Evolutionary conservation across 306 rosid genomes (phyloP), one percentile per base, ranked within the genome.

Genomic region (Myrica gale): DNA sequence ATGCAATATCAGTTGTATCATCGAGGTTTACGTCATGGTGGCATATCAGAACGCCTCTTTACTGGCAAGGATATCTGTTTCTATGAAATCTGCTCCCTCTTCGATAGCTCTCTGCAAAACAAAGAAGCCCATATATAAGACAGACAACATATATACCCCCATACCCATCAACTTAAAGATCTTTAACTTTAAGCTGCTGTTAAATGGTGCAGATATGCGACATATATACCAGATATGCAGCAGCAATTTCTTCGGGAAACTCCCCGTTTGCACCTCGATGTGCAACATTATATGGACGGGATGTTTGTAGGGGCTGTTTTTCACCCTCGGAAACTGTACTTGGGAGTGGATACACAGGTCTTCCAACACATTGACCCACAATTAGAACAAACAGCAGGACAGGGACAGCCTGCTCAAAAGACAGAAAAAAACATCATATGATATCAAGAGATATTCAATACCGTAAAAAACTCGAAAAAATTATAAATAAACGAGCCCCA

Each of bases 71-170:
- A 95, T 84, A 76, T 95, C 99, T 5, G 97, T 77, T 81, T 95
- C 99, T 76, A 95, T 90, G 90, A 95, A 95, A 87, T 95, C 99
- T 52, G 97, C 82, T 11, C 99, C 99, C 83, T 95, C 99, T 85
- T 88, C 87, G 82, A 95, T 89, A 69, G 99, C 99, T 81, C 90
- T 92, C 99, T 92, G 82, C 90, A 87, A 78, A 11, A 1, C 17
- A 12, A 13, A 42, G 12, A 2, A 15, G 26, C 2, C 44, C 11
- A 62, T 12, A 58, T 19, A 15, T 16, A 63, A 63, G 39, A 62
- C n/a, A 11, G 37, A 26, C 32, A 61, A 61, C n/a, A 5, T 12
- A 37, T 26, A 61, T 44, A 61, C 1, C 32, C 32, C 1, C 32
- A 26, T 0, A 62, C 21, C 65, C 26, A 57, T 58, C 41, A 37